Percentiles rank a stretch among this genome's conserved stretches.
phyloP scores from a whole-genome alignment of 73 alveolate genomes.

The Paramecium pentaurelia region DNA sequence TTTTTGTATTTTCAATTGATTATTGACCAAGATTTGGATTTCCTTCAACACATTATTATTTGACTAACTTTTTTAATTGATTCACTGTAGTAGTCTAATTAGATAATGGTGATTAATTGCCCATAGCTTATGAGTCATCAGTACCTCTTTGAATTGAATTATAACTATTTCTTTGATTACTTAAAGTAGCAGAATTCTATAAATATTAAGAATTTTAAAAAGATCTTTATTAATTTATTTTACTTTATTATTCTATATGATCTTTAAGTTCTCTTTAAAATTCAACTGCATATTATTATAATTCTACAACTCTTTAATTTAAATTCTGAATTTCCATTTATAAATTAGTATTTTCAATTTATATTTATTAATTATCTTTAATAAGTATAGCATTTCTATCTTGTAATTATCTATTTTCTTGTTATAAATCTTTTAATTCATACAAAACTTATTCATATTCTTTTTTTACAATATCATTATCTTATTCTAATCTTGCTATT shows the following conservation, averaged over 20 bases:
- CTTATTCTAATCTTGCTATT: neutral
- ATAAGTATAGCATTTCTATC: neutral
- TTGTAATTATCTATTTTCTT: neutral
- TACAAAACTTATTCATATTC: neutral
- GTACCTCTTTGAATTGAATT: neutral
- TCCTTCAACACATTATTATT: neutral
- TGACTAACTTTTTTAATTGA: neutral
- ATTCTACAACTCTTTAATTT: neutral
- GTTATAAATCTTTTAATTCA: neutral
- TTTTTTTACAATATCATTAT: neutral
- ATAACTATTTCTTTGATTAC: conserved; percentile 1
- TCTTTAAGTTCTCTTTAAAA: neutral
- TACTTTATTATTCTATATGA: conserved; percentile 6
- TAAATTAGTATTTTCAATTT: neutral
- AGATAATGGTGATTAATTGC: neutral
- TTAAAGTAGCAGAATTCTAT: neutral
- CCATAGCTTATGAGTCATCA: neutral
- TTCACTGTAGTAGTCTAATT: neutral
- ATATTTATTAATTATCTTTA: neutral
- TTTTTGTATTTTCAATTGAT: neutral
- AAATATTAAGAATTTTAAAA: neutral
- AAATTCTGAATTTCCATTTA: neutral
- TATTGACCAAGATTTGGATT: neutral
- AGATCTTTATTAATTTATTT: conserved; percentile 1
- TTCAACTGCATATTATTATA: conserved; percentile 1